A percentile compares a stretch with the other conserved stretches of the same genome.
phyloP scores from a whole-genome alignment of 1,284 basidiomycete genomes.

The Boletus sp. region DNA sequence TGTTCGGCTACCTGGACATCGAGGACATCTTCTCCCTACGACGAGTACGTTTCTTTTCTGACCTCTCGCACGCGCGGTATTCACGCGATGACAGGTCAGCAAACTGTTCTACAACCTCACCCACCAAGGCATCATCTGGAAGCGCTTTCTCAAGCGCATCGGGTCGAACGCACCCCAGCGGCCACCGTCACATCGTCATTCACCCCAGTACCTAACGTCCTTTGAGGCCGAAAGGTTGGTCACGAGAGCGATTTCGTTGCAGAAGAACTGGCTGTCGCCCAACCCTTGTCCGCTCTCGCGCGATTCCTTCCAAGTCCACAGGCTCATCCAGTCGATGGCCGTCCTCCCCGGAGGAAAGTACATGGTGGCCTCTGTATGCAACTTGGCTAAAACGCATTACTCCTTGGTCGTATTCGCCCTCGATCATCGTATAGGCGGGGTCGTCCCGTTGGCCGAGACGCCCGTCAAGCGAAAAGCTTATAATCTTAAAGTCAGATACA shows the following conservation, averaged over 20 bases:
- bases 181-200: constrained; percentile 60
- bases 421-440: constrained; percentile 54
- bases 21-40: constrained; percentile 60
- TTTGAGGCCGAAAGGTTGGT: constrained; percentile 68
- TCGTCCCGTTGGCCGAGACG: constrained; percentile 55
- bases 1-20: constrained; percentile 51
- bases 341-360: constrained; percentile 73
- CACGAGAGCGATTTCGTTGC: constrained; percentile 60
- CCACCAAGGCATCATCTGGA: constrained; percentile 71
- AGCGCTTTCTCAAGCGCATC: constrained; percentile 57
- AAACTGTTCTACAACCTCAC: constrained; percentile 61
- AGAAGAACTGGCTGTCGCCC: constrained; percentile 57
- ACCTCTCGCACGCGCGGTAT: neutral
- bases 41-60: constrained; percentile 42
- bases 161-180: constrained; percentile 62
- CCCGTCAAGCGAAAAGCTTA: constrained; percentile 58
- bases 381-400: constrained; percentile 47
- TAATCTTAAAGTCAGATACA: constrained; percentile 64
- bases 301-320: constrained; percentile 44
- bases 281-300: constrained; percentile 43
- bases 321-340: constrained; percentile 58
- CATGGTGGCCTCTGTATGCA: constrained; percentile 61
- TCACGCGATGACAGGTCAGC: constrained; percentile 47
- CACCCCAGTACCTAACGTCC: constrained; percentile 46
- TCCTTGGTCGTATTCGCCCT: constrained; percentile 58